These are phyloP conservation scores for Sporothrix dimorphospora DNA, from an alignment of 2,329 filamentous ascomycete genomes.

Conservation along the genomic window DNA sequence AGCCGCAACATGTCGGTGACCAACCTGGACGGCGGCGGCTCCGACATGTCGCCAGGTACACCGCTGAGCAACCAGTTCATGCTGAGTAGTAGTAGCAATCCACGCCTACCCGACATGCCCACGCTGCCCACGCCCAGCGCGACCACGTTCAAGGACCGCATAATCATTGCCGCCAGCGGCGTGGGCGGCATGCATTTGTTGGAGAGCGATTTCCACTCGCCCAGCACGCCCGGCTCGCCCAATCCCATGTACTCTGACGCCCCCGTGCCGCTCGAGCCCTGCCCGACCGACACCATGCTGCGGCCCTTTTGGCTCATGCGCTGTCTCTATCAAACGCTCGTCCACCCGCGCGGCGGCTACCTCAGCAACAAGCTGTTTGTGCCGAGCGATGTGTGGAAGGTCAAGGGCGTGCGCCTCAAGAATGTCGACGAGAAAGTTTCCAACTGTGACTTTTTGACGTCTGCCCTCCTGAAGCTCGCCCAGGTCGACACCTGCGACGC, in stretches of 20 bases:
- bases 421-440: conserved; percentile 91
- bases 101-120: conserved; percentile 59
- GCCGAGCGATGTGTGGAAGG: conserved; percentile 88
- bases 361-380: conserved; percentile 90
- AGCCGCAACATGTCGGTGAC: conserved; percentile 72
- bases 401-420: conserved; percentile 91
- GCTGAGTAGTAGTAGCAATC: too few relatives aligned
- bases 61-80: conserved; percentile 71
- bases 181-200: conserved; percentile 78
- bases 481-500: conserved; percentile 88
- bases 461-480: conserved; percentile 80
- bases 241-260: conserved; percentile 64
- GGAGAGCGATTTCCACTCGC: conserved; percentile 78
- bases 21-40: conserved; percentile 54
- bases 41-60: conserved; percentile 71
- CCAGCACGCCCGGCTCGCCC: conserved; percentile 62
- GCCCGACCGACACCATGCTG: conserved; percentile 84
- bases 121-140: conserved; percentile 69
- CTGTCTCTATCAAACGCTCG: conserved; percentile 87
- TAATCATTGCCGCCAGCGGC: conserved; percentile 56
- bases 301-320: conserved; percentile 98
- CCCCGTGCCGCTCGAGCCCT: conserved; percentile 83
- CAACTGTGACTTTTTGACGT: conserved; percentile 87
- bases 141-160: conserved; percentile 60
- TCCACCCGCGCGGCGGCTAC: conserved; percentile 89